These are phyloP conservation scores for Penicillium sp. DNA, from an alignment of 2,329 filamentous ascomycete genomes.

Conservation along the genomic window DNA sequence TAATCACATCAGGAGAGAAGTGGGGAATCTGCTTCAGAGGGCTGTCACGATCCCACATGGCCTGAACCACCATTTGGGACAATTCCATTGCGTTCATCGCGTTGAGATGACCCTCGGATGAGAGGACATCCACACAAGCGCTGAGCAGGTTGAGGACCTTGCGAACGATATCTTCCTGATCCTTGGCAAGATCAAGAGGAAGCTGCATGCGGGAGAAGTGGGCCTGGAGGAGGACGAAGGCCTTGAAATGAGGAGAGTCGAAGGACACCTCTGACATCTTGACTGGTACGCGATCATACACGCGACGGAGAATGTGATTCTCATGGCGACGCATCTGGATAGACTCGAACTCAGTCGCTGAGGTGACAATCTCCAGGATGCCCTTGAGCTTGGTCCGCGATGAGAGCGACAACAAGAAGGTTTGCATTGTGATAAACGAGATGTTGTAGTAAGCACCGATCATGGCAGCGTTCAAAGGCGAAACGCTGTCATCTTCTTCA, in stretches of 20 bases:
- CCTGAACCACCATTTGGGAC: constrained; percentile 98
- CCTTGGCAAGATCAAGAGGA: constrained; percentile 90
- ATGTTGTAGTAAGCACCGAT: constrained; percentile 99
- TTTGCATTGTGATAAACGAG: constrained; percentile 99
- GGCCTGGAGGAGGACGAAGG: constrained; percentile 92
- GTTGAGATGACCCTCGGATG: constrained; percentile 92
- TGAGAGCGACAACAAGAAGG: constrained; percentile 86
- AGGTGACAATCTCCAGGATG: constrained; percentile 93
- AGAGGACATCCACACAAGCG: constrained; percentile 90
- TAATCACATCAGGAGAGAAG: constrained; percentile 78
- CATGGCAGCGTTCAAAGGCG: constrained; percentile 92
- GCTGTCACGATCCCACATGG: constrained; percentile 97
- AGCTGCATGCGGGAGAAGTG: constrained; percentile 98
- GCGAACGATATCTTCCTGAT: constrained; percentile 82
- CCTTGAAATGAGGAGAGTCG: constrained; percentile 97
- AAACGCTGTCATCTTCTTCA: constrained; percentile 85
- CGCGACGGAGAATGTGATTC: constrained; percentile 78
- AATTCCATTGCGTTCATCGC: constrained; percentile 99
- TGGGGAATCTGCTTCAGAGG: constrained; percentile 97
- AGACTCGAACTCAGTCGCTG: constrained; percentile 91
- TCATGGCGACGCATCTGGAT: constrained; percentile 95
- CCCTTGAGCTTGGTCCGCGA: constrained; percentile 92
- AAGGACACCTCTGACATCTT: constrained; percentile 86
- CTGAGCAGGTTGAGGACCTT: constrained; percentile 85
- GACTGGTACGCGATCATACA: constrained; percentile 91